These are phyloP conservation scores for Miscanthus sacchariflorus DNA, from an alignment of 202 grass and related monocot species.

Conservation along the genomic window DNA sequence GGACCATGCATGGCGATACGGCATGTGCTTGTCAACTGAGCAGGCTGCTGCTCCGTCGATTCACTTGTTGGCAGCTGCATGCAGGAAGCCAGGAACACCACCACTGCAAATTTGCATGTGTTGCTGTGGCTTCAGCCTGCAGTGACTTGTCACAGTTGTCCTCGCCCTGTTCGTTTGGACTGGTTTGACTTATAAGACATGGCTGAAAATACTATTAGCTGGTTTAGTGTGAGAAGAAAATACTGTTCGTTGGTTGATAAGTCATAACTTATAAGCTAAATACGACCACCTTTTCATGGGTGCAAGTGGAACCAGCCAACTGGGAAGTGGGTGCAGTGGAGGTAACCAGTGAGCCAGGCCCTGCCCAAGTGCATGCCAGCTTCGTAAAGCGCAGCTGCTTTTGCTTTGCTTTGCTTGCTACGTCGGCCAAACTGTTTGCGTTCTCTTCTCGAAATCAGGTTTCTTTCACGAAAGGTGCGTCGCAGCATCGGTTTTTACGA, in stretches of 20 bases:
- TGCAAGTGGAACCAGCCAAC: not conserved
- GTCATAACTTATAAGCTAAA: too few species aligned
- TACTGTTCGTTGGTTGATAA: too few species aligned
- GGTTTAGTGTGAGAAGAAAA: too few species aligned
- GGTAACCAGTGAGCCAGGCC: not conserved
- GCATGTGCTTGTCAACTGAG: not conserved
- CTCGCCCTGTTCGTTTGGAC: too few species aligned
- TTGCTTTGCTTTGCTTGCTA: conserved; percentile 5
- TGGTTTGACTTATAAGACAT: too few species aligned
- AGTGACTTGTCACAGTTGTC: not conserved
- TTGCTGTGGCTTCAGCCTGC: not conserved
- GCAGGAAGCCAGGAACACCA: not conserved
- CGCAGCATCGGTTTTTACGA: too few species aligned
- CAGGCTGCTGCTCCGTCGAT: not conserved
- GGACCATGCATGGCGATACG: too few species aligned
- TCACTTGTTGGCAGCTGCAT: not conserved
- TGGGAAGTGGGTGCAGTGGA: not conserved
- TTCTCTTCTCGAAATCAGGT: not conserved
- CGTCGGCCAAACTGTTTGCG: not conserved
- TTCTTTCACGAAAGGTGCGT: conserved; percentile 12
- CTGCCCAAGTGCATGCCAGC: not conserved
- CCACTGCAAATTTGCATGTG: not conserved
- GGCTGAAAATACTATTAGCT: too few species aligned
- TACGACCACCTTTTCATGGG: conserved; percentile 1
- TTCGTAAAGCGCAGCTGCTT: conserved; percentile 11